A percentile compares a stretch with the other conserved stretches of the same genome.
Conservation (phyloP, 306 rosid species). For the Inga oerstediana region DNA sequence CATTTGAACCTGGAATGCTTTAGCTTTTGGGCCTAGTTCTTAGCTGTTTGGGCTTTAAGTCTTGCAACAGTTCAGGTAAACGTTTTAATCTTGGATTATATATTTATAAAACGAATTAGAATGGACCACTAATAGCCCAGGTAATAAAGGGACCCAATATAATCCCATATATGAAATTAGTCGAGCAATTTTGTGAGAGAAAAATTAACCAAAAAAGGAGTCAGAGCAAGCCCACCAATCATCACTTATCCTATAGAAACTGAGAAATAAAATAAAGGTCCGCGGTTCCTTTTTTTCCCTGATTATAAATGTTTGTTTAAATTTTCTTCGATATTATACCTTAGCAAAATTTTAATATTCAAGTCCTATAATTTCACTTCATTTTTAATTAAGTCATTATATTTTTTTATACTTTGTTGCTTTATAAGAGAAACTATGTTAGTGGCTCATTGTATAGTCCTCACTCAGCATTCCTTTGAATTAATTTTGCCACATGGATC, state of each 20-base stretch:
- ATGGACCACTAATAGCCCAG: not conserved
- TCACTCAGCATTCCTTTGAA: too few species aligned
- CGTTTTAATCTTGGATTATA: not conserved
- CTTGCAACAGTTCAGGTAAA: too few species aligned
- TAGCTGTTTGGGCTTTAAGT: not conserved
- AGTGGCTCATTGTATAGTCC: too few species aligned
- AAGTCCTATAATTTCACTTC: too few species aligned
- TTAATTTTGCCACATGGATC: too few species aligned
- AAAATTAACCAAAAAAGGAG: too few species aligned
- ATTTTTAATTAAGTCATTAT: too few species aligned
- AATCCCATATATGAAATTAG: not conserved
- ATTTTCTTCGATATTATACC: too few species aligned
- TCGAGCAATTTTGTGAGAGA: not conserved
- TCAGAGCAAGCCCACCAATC: not conserved
- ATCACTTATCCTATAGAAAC: not conserved
- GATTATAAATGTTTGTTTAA: too few species aligned
- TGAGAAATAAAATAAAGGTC: not conserved
- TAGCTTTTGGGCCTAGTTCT: not conserved
- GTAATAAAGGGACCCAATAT: not conserved
- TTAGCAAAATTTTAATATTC: too few species aligned
- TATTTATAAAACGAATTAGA: not conserved
- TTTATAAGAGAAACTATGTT: too few species aligned
- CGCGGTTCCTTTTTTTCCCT: not conserved
- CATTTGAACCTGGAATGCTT: conserved; percentile 4
- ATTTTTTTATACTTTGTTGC: too few species aligned